Evolutionary conservation across 352 stramenopile genomes (phyloP).

Genomic region (Pythium folliculosum): DNA sequence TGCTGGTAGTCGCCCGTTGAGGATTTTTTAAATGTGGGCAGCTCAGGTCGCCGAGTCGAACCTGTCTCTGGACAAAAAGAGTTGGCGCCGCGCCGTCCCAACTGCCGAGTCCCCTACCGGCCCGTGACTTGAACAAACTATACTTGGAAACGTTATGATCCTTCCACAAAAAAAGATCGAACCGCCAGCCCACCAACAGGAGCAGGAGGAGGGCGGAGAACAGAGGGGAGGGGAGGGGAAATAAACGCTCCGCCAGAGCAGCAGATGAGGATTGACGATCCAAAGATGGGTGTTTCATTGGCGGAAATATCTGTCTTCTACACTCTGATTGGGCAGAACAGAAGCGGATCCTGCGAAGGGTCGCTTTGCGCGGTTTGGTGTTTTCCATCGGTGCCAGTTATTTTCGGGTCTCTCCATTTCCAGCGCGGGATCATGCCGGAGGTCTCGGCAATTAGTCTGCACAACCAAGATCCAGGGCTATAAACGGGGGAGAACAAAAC

Average conservation of each 20-base stretch:
- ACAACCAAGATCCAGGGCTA: too few relatives aligned
- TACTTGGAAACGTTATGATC: conserved; percentile 38
- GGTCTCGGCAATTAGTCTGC: conserved; percentile 22
- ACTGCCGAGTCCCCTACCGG: conserved; percentile 32
- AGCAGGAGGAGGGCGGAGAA: conserved; percentile 7
- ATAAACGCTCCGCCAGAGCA: conserved; percentile 11
- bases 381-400: conserved; percentile 4
- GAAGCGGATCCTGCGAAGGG: conserved; percentile 30
- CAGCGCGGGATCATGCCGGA: background rate
- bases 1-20: conserved; percentile 23
- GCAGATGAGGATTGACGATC: conserved; percentile 26
- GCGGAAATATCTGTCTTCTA: background rate
- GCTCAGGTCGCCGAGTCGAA: conserved; percentile 6
- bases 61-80: conserved; percentile 24
- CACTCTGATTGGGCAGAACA: conserved; percentile 2
- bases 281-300: background rate
- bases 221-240: conserved; percentile 1
- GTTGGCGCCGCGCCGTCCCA: conserved; percentile 28
- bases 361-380: conserved; percentile 6
- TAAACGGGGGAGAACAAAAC: conserved; percentile 1
- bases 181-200: conserved; percentile 12
- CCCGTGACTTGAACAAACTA: conserved; percentile 33
- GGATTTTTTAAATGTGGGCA: conserved; percentile 30
- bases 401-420: conserved; percentile 17
- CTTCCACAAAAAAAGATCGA: conserved; percentile 40